Evolutionary conservation across 371 early-diverging fungal genomes (phyloP), one percentile per base, ranked within the genome.

Genomic region (Batkoa obscura): DNA sequence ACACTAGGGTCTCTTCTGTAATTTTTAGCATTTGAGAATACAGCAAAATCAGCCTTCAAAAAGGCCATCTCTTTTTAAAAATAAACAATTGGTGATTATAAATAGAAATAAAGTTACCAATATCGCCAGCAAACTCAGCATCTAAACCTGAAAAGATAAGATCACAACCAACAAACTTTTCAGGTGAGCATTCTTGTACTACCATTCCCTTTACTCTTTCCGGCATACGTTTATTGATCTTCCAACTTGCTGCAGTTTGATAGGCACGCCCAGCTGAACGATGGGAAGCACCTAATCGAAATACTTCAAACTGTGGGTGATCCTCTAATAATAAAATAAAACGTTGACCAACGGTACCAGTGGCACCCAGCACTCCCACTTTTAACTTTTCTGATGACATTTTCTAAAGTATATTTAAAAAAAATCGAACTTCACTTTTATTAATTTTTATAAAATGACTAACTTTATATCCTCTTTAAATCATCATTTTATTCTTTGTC

Each of bases 321-420:
- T 73, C 66, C 5, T 81, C 77, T 50, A 96, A 78, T 49, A 94
- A 75, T 47, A 82, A 72, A 59, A 94, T 88, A 60, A 96, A 94
- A n/a, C 94, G 83, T 66, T 96, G 97, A 43, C 94, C 94, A 23
- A 96, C 97, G n/a, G 90, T 92, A 64, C 94, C 97, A 2, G 94
- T 96, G 38, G 93, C 94, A 62, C 96, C 96, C 54, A 95, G 84
- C 58, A 95, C 81, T 62, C 91, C 96, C 38, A 84, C 91, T 65
- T 79, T 83, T 55, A 66, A 35, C 31, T 53, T 53, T 37, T 23
- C 23, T 23, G 23, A 23, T 23, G 23, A 23, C 23, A 23, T 23
- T 23, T 23, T 23, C 23, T 23, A 23, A 23, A 23, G 23, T 23
- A 23, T 23, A 23, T 23, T 23, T 23, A 23, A 23, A 23, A 23